These are phyloP conservation scores for Bonnemaisonia californica DNA, from an alignment of 31 red algal genomes.

Conservation along the genomic window DNA sequence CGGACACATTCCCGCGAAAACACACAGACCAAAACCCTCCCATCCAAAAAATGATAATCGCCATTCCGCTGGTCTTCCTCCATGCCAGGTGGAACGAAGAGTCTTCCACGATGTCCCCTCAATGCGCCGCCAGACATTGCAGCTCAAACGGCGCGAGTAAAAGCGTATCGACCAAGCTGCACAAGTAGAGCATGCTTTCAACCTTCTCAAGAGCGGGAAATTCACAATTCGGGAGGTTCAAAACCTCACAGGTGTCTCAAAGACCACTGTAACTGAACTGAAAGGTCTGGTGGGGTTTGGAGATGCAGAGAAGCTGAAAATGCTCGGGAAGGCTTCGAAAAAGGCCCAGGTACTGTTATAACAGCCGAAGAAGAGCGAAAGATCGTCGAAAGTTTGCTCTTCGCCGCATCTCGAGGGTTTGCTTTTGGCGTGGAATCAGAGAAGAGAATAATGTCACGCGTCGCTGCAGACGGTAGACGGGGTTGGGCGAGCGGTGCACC, in stretches of 20 bases:
- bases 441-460: neutral
- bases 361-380: neutral
- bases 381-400: neutral
- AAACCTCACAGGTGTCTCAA: neutral
- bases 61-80: no score
- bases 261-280: neutral
- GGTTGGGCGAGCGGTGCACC: neutral
- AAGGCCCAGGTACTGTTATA: neutral
- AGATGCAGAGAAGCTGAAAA: neutral
- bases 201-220: neutral
- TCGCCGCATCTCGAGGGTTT: neutral
- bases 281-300: neutral
- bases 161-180: neutral
- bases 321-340: neutral
- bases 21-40: no score
- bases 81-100: no score
- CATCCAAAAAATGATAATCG: no score
- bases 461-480: neutral
- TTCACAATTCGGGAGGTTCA: neutral
- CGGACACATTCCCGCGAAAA: no score
- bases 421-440: neutral
- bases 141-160: neutral
- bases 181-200: neutral
- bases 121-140: neutral
- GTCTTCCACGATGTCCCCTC: neutral